phyloP scores from a whole-genome alignment of 352 stramenopile species.

The Thalassiosira livingstoniorum region DNA sequence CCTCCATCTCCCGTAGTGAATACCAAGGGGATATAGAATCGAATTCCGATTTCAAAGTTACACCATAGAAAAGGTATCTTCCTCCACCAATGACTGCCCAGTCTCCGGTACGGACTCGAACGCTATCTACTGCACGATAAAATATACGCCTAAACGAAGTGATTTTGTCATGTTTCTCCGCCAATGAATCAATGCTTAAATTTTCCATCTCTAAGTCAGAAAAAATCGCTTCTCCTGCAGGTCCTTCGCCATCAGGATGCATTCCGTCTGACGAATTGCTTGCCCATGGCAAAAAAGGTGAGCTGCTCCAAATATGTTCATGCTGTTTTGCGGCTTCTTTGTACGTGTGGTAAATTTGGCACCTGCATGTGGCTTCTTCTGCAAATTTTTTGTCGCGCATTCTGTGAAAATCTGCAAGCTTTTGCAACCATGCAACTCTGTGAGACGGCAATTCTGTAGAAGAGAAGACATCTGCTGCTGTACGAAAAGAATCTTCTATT shows the following conservation, averaged over 20 bases:
- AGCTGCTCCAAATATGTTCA: slow-evolving; percentile 82
- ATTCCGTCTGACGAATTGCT: slow-evolving; percentile 67
- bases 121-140: slow-evolving; percentile 82
- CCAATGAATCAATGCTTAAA: slow-evolving; percentile 61
- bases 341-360: slow-evolving; percentile 84
- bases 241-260: slow-evolving; percentile 71
- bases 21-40: slow-evolving; percentile 74
- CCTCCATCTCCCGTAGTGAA: slow-evolving; percentile 77
- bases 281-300: slow-evolving; percentile 84
- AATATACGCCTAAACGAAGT: slow-evolving; percentile 84
- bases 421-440: slow-evolving; percentile 81
- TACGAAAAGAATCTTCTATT: slow-evolving; percentile 84
- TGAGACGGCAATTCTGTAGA: slow-evolving; percentile 84
- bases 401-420: slow-evolving; percentile 84
- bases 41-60: slow-evolving; percentile 83
- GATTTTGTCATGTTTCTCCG: slow-evolving; percentile 70
- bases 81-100: slow-evolving; percentile 67
- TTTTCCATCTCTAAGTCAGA: slow-evolving; percentile 73
- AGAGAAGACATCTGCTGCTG: slow-evolving; percentile 85
- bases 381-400: slow-evolving; percentile 80
- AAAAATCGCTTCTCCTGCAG: slow-evolving; percentile 42
- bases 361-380: slow-evolving; percentile 85
- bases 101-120: slow-evolving; percentile 74
- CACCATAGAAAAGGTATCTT: slow-evolving; percentile 83
- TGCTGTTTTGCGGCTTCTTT: slow-evolving; percentile 76